phyloP scores from a whole-genome alignment of 768 basidiomycete species.

The Boletus bicolor region DNA sequence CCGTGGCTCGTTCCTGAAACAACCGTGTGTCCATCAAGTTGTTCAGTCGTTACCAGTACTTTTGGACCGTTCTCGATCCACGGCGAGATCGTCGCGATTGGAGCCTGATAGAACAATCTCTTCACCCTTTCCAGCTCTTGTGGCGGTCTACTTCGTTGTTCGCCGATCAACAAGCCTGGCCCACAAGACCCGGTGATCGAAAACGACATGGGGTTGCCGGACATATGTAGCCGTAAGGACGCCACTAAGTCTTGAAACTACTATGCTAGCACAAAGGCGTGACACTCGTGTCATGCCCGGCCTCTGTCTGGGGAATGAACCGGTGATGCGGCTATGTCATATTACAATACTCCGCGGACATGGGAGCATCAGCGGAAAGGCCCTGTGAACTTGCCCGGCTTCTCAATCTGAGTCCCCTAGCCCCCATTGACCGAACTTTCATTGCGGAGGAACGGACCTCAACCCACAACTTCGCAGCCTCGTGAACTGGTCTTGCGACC shows the following conservation, averaged over 20 bases:
- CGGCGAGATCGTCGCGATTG: conserved; percentile 23
- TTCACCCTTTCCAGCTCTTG: conserved; percentile 4
- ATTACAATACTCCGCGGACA: conserved; percentile 27
- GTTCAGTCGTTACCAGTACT: conserved; percentile 6
- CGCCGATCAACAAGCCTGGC: conserved; percentile 20
- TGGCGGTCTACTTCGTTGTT: conserved; percentile 10
- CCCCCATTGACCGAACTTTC: conserved; percentile 17
- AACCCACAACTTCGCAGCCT: conserved; percentile 10
- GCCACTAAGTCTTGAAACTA: conserved; percentile 5
- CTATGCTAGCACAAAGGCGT: background rate
- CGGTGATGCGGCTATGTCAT: background rate
- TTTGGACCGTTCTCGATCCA: conserved; percentile 16
- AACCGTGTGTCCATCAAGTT: conserved; percentile 14
- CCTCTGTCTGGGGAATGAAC: conserved; percentile 8
- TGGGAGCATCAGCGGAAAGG: conserved; percentile 3
- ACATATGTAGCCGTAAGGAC: conserved; percentile 1
- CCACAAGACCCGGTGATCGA: conserved; percentile 6
- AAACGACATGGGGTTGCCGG: background rate
- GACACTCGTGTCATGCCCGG: conserved; percentile 7
- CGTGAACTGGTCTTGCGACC: conserved; percentile 11
- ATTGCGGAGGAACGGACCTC: conserved; percentile 20
- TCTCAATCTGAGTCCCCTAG: conserved; percentile 11
- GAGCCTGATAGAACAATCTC: conserved; percentile 21
- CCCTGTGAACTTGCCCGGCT: conserved; percentile 16
- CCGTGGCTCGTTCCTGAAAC: conserved; percentile 28